These are phyloP conservation scores for Piper betle DNA, from an alignment of 164 flowering plant genomes.

Conservation along the genomic window DNA sequence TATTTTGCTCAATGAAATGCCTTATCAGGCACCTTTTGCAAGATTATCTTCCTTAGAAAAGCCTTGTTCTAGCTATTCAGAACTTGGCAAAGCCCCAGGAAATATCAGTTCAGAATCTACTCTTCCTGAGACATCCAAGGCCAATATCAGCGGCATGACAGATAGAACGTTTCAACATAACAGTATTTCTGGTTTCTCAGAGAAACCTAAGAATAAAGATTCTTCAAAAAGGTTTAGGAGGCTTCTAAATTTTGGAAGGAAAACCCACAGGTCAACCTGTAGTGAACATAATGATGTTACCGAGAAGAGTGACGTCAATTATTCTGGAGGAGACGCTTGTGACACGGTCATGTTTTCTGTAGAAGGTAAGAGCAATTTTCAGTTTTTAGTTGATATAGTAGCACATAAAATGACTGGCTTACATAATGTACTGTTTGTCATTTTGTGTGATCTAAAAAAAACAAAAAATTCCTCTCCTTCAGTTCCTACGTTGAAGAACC, in stretches of 20 bases:
- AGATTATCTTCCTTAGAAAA: conserved; percentile 73
- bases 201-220: conserved; percentile 52
- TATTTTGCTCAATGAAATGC: conserved; percentile 17
- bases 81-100: conserved; percentile 41
- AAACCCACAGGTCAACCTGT: conserved; percentile 32
- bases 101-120: conserved; percentile 19
- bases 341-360: conserved; percentile 20
- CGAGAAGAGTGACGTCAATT: conserved; percentile 28
- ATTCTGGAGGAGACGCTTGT: conserved; percentile 14
- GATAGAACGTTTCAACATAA: conserved; percentile 23
- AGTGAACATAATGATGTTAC: conserved; percentile 35
- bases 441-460: no score
- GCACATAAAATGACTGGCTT: no score
- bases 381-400: no score
- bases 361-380: conserved; percentile 45
- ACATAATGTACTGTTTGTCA: no score
- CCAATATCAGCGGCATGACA: conserved; percentile 26
- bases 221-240: conserved; percentile 71
- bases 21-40: conserved; percentile 63
- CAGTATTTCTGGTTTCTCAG: conserved; percentile 28
- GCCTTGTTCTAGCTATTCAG: conserved; percentile 42
- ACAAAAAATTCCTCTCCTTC: neutral
- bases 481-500: conserved; percentile 72
- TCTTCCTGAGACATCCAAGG: conserved; percentile 23
- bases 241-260: conserved; percentile 79